Evolutionary conservation across 805 yeast genomes (phyloP).

Genomic region (Lipomyces sp.): DNA sequence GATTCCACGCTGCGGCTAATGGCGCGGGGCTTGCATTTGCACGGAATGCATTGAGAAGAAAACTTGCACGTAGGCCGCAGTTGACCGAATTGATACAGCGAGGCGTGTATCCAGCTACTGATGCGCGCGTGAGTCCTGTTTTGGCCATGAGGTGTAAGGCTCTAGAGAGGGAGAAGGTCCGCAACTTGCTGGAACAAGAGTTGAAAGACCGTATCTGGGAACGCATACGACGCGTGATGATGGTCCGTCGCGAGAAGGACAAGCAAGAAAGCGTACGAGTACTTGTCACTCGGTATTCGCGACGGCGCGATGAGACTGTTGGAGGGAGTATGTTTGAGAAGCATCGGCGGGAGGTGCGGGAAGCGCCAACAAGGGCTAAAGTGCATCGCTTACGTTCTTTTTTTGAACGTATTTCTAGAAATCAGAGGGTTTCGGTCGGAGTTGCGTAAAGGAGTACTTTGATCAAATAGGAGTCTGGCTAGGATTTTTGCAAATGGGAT

Average conservation of each 20-base stretch:
- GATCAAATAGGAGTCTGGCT: neutral
- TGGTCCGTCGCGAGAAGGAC: constrained; percentile 2
- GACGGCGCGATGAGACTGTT: constrained; percentile 4
- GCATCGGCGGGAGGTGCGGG: constrained; percentile 6
- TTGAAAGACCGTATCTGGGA: constrained; percentile 16
- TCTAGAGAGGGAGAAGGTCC: constrained; percentile 40
- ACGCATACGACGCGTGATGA: constrained; percentile 3
- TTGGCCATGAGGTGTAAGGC: constrained; percentile 34
- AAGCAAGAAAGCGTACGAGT: constrained; percentile 22
- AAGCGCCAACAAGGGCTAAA: constrained; percentile 34
- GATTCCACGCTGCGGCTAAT: constrained; percentile 32
- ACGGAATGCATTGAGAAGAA: constrained; percentile 37
- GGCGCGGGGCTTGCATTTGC: constrained; percentile 36
- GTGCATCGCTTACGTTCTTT: constrained; percentile 34
- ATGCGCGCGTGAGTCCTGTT: constrained; percentile 35
- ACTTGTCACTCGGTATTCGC: constrained; percentile 16
- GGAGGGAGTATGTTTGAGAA: neutral
- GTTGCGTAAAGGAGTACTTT: neutral
- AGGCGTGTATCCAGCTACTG: constrained; percentile 39
- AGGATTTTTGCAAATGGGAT: neutral
- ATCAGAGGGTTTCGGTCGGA: constrained; percentile 5
- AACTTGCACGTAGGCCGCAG: constrained; percentile 40
- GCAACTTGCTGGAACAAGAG: constrained; percentile 34
- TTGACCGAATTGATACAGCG: constrained; percentile 39
- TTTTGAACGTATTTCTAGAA: constrained; percentile 30